Conservation (phyloP, 2,329 filamentous ascomycete genomes). For the Aspergillus sp. region DNA sequence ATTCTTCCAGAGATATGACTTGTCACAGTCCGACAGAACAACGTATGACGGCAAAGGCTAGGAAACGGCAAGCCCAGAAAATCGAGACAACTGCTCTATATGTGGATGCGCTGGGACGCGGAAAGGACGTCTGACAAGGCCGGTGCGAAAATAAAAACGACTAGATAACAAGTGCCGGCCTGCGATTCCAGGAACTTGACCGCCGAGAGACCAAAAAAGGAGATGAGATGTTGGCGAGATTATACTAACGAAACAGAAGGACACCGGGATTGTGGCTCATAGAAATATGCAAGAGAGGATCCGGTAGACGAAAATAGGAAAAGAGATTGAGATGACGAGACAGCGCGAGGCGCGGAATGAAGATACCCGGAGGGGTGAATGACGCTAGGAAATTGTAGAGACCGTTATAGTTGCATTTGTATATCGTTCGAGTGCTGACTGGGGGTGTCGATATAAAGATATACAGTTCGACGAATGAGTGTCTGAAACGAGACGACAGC, state of each 20-base stretch:
- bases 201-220: slow-evolving; percentile 28
- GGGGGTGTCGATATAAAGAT: slow-evolving; percentile 24
- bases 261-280: slow-evolving; percentile 31
- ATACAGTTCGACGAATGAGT: slow-evolving; percentile 27
- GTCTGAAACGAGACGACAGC: slow-evolving; percentile 27
- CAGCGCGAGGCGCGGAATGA: slow-evolving; percentile 33
- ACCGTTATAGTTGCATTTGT: slow-evolving; percentile 49
- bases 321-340: slow-evolving; percentile 28
- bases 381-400: slow-evolving; percentile 42
- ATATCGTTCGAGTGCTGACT: slow-evolving; percentile 38
- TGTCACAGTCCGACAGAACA: slow-evolving; percentile 11
- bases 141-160: slow-evolving; percentile 23
- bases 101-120: slow-evolving; percentile 10
- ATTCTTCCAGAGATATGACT: slow-evolving; percentile 20
- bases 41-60: slow-evolving; percentile 14
- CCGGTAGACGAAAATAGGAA: slow-evolving; percentile 30
- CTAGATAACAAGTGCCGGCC: slow-evolving; percentile 31
- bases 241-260: slow-evolving; percentile 24
- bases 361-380: slow-evolving; percentile 31
- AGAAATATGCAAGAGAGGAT: slow-evolving; percentile 31
- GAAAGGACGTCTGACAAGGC: slow-evolving; percentile 19
- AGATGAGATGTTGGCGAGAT: slow-evolving; percentile 28
- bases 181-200: slow-evolving; percentile 28
- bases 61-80: slow-evolving; percentile 17
- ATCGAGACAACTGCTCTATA: slow-evolving; percentile 22